Evolutionary conservation across 345 rosid genomes (phyloP).

Genomic region (Moringa oleifera): DNA sequence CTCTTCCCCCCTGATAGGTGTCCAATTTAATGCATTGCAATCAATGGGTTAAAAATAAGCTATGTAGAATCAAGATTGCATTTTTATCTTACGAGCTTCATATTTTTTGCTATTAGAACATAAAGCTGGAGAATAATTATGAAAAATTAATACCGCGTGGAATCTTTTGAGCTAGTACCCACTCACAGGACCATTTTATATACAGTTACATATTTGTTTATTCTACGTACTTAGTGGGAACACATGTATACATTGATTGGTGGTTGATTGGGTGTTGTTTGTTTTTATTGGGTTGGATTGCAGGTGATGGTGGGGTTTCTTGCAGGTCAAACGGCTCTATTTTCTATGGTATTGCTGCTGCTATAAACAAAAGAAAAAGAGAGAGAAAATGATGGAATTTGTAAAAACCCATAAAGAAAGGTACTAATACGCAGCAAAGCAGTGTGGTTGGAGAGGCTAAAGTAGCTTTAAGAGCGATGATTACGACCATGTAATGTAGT

Average conservation of each 20-base stretch:
- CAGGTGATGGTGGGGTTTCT: constrained; percentile 41
- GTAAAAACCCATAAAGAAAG: constrained; percentile 10
- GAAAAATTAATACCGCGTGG: too few relatives aligned
- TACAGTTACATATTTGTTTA: too few relatives aligned
- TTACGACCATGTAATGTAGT: neutral
- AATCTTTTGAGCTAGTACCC: too few relatives aligned
- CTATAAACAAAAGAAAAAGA: constrained; percentile 5
- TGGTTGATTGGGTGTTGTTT: neutral
- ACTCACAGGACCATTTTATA: too few relatives aligned
- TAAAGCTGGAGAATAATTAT: too few relatives aligned
- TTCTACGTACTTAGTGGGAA: too few relatives aligned
- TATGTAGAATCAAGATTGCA: too few relatives aligned
- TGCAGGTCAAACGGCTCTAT: constrained; percentile 24
- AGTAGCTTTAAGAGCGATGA: constrained; percentile 29
- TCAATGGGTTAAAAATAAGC: too few relatives aligned
- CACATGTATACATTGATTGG: neutral
- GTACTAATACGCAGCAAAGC: neutral
- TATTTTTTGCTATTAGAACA: too few relatives aligned
- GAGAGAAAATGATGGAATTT: neutral
- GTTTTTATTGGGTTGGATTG: constrained; percentile 5
- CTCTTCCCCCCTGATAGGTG: too few relatives aligned
- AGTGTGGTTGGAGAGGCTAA: constrained; percentile 18
- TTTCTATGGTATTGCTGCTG: constrained; percentile 21
- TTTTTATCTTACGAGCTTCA: too few relatives aligned
- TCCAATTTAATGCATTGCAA: too few relatives aligned